phyloP scores from a whole-genome alignment of 140 eudicot species.

The Ambrosia hybrid region DNA sequence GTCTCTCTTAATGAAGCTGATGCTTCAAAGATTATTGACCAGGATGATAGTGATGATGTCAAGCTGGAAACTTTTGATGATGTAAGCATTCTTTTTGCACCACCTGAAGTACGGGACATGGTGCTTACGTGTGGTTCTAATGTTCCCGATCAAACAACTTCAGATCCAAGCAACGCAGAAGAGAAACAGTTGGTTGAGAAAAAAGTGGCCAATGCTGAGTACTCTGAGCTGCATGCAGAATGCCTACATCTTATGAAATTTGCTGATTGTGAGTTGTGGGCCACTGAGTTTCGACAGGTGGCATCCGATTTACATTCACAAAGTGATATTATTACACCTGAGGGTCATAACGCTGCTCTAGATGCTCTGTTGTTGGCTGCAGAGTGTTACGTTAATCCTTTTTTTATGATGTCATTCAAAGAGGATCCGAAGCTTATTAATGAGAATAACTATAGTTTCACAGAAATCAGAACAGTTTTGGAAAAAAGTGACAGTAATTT shows the following conservation, averaged over 20 bases:
- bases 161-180: slow-evolving; percentile 47
- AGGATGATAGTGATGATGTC: slow-evolving; percentile 51
- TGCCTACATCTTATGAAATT: slow-evolving; percentile 74
- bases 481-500: slow-evolving; percentile 50
- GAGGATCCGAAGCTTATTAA: slow-evolving; percentile 33
- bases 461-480: slow-evolving; percentile 51
- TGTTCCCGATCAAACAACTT: slow-evolving; percentile 41
- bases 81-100: slow-evolving; percentile 77
- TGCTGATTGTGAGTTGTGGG: slow-evolving; percentile 77
- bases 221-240: slow-evolving; percentile 55
- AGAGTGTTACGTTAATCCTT: slow-evolving; percentile 89
- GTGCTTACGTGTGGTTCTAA: slow-evolving; percentile 47
- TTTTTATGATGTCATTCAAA: slow-evolving; percentile 56
- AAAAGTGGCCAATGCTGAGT: slow-evolving; percentile 33
- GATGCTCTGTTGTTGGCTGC: slow-evolving; percentile 95
- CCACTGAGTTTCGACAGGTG: slow-evolving; percentile 79
- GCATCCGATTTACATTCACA: slow-evolving; percentile 75
- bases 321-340: slow-evolving; percentile 45
- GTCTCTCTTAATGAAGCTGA: slow-evolving; percentile 36
- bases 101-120: slow-evolving; percentile 62
- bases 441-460: slow-evolving; percentile 37
- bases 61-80: slow-evolving; percentile 64
- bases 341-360: slow-evolving; percentile 79
- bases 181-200: slow-evolving; percentile 33
- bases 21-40: slow-evolving; percentile 38